Conservation (phyloP, 2,329 filamentous ascomycete genomes). For the Thelonectria rubi region DNA sequence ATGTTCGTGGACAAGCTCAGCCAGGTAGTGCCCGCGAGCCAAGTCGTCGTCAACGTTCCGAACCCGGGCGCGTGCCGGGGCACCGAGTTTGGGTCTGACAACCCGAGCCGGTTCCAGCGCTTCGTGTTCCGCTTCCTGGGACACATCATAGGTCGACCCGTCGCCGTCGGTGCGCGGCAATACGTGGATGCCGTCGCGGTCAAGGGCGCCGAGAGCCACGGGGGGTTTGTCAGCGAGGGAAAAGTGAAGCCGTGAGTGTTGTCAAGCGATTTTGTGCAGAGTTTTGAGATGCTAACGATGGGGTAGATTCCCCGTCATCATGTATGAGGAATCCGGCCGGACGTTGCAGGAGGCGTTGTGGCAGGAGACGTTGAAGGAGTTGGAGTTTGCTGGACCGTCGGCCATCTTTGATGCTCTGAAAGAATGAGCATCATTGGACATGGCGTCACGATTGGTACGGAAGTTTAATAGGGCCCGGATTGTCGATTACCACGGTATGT, state of each 20-base stretch:
- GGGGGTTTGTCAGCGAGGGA: conserved; percentile 40
- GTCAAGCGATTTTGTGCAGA: not conserved
- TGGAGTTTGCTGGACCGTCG: conserved; percentile 32
- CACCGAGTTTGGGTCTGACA: conserved; percentile 53
- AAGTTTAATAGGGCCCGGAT: no score
- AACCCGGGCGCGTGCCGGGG: conserved; percentile 57
- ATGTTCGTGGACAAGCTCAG: conserved; percentile 50
- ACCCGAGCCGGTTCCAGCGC: conserved; percentile 24
- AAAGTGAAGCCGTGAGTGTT: conserved; percentile 39
- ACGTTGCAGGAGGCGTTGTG: conserved; percentile 32
- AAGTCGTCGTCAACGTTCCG: conserved; percentile 57
- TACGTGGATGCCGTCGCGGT: conserved; percentile 38
- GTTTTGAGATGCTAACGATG: conserved; percentile 10
- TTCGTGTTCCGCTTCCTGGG: conserved; percentile 26
- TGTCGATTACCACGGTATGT: no score
- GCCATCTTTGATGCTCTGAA: conserved; percentile 15
- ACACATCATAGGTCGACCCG: conserved; percentile 25
- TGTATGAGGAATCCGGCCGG: conserved; percentile 35
- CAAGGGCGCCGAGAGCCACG: conserved; percentile 38
- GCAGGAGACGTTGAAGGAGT: conserved; percentile 36
- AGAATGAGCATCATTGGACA: no score
- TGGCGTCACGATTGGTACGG: no score
- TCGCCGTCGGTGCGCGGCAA: conserved; percentile 30
- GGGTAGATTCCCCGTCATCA: conserved; percentile 28
- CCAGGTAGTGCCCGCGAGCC: conserved; percentile 49